Percentiles rank a stretch among this genome's conserved stretches.
phyloP scores from a whole-genome alignment of 2,329 filamentous ascomycete genomes.

The Ceratocystis lukuohia region DNA sequence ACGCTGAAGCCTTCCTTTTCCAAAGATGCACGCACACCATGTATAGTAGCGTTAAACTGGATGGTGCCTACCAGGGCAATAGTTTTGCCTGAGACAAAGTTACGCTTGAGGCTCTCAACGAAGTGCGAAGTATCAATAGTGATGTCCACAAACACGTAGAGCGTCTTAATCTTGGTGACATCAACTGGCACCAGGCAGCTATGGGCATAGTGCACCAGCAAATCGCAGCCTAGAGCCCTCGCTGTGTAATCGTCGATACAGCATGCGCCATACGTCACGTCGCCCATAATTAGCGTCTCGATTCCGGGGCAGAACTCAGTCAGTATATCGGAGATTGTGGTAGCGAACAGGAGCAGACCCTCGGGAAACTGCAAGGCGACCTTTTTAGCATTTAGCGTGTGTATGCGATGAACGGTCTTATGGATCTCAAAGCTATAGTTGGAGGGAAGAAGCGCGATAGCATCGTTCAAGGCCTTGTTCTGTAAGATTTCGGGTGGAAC shows the following conservation, averaged over 20 bases:
- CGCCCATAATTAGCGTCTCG: slow-evolving; percentile 95
- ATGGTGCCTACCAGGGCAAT: slow-evolving; percentile 93
- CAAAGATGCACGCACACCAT: slow-evolving; percentile 64
- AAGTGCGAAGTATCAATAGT: slow-evolving; percentile 86
- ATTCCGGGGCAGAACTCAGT: slow-evolving; percentile 84
- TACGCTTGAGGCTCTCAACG: slow-evolving; percentile 72
- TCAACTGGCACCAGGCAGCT: slow-evolving; percentile 93
- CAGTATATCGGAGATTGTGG: slow-evolving; percentile 92
- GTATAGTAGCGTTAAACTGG: slow-evolving; percentile 95
- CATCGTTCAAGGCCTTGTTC: slow-evolving; percentile 72
- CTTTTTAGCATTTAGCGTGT: slow-evolving; percentile 61
- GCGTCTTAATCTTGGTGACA: slow-evolving; percentile 88
- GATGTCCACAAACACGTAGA: slow-evolving; percentile 98
- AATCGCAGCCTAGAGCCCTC: slow-evolving; percentile 79
- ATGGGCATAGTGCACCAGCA: slow-evolving; percentile 93
- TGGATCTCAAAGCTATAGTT: slow-evolving; percentile 99
- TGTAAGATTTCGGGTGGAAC: slow-evolving; percentile 78
- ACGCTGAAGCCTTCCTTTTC: slow-evolving; percentile 76
- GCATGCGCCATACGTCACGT: slow-evolving; percentile 96
- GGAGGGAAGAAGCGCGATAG: slow-evolving; percentile 72
- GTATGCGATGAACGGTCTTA: slow-evolving; percentile 93
- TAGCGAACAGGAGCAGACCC: slow-evolving; percentile 86
- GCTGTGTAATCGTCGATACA: slow-evolving; percentile 99
- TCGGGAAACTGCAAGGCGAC: slow-evolving; percentile 97
- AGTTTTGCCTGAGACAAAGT: slow-evolving; percentile 72